Conservation (phyloP, 2,329 filamentous ascomycete genomes). For the Periconia digitata region DNA sequence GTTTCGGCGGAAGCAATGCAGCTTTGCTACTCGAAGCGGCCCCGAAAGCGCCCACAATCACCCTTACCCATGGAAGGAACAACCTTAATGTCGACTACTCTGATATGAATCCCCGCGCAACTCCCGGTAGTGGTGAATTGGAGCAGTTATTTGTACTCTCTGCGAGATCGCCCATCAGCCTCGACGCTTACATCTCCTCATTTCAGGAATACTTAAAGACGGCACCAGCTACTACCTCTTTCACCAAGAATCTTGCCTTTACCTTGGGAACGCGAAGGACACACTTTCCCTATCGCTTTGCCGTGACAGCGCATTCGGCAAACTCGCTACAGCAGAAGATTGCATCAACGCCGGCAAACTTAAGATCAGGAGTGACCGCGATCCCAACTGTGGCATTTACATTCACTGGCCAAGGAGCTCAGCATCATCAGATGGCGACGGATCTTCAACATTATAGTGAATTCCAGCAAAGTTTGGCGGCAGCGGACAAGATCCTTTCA, state of each 20-base stretch:
- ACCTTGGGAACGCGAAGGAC: slow-evolving; percentile 23
- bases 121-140: slow-evolving; percentile 1
- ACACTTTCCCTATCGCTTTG: slow-evolving; percentile 23
- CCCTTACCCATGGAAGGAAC: not conserved
- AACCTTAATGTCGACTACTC: not conserved
- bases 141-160: slow-evolving; percentile 23
- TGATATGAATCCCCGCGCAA: too few relatives aligned
- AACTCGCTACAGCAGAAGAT: slow-evolving; percentile 18
- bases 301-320: slow-evolving; percentile 16
- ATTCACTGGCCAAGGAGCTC: slow-evolving; percentile 42
- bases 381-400: slow-evolving; percentile 5
- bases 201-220: slow-evolving; percentile 27
- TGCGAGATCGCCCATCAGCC: slow-evolving; percentile 18
- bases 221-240: slow-evolving; percentile 24
- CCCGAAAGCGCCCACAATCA: too few relatives aligned
- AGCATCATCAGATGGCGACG: slow-evolving; percentile 16
- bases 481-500: not conserved
- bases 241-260: slow-evolving; percentile 26
- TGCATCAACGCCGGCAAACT: not conserved
- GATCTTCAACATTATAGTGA: not conserved
- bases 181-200: slow-evolving; percentile 21
- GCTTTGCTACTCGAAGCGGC: slow-evolving; percentile 27
- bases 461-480: not conserved
- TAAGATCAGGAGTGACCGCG: not conserved
- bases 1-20: slow-evolving; percentile 46